A percentile compares a stretch with the other conserved stretches of the same genome.
These are phyloP conservation scores for Papiliotrema nemorosa DNA, from an alignment of 1,284 basidiomycete species.

Conservation along the genomic window DNA sequence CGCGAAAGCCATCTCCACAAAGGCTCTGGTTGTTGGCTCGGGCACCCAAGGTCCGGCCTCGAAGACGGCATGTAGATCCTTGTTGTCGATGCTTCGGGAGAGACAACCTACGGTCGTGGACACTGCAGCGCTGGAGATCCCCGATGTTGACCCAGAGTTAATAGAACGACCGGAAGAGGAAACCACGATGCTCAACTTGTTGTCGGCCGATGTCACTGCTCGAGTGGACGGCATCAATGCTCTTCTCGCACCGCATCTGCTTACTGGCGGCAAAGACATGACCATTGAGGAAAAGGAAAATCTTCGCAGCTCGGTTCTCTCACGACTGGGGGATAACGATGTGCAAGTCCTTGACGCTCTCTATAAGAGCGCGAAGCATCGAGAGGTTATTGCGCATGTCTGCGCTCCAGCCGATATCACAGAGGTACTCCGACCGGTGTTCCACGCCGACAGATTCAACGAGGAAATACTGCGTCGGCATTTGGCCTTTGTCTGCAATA, in stretches of 20 bases:
- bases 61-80: conserved; percentile 20
- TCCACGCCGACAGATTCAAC: conserved; percentile 48
- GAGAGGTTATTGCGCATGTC: conserved; percentile 53
- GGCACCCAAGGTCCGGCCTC: conserved; percentile 8
- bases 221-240: conserved; percentile 46
- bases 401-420: conserved; percentile 56
- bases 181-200: conserved; percentile 14
- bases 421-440: conserved; percentile 52
- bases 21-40: conserved; percentile 24
- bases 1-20: conserved; percentile 23
- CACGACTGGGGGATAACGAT: conserved; percentile 64
- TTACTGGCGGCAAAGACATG: conserved; percentile 3
- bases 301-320: conserved; percentile 48
- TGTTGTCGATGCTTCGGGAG: conserved; percentile 38
- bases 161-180: conserved; percentile 14
- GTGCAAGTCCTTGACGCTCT: conserved; percentile 61
- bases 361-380: conserved; percentile 50
- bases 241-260: conserved; percentile 28
- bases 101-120: conserved; percentile 42
- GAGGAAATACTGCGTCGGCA: conserved; percentile 55
- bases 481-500: conserved; percentile 59
- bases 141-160: conserved; percentile 11
- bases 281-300: conserved; percentile 19
- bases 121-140: conserved; percentile 20
- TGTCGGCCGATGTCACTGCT: conserved; percentile 46